phyloP scores from a whole-genome alignment of 2,329 filamentous ascomycete species.

The Talaromyces sp. region DNA sequence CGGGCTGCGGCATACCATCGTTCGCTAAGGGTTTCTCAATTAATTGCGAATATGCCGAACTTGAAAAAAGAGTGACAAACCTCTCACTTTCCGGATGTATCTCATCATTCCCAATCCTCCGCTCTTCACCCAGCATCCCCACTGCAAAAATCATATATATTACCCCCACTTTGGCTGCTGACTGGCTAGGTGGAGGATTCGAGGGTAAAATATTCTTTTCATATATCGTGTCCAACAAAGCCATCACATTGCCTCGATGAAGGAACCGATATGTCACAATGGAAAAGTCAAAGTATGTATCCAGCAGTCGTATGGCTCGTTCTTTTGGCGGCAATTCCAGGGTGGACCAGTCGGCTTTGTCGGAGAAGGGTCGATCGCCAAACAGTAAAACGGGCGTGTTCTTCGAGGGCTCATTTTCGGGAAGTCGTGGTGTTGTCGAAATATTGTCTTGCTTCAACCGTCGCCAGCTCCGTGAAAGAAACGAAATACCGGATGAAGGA shows the following conservation, averaged over 20 bases:
- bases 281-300: slow-evolving; percentile 58
- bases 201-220: slow-evolving; percentile 36
- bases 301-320: slow-evolving; percentile 44
- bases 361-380: slow-evolving; percentile 50
- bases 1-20: slow-evolving; percentile 39
- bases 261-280: slow-evolving; percentile 59
- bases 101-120: slow-evolving; percentile 29
- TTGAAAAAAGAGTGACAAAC: slow-evolving; percentile 18
- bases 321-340: slow-evolving; percentile 41
- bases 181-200: slow-evolving; percentile 37
- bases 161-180: slow-evolving; percentile 49
- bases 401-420: slow-evolving; percentile 32
- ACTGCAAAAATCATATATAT: slow-evolving; percentile 50
- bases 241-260: slow-evolving; percentile 52
- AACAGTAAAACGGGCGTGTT: slow-evolving; percentile 49
- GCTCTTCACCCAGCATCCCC: slow-evolving; percentile 46
- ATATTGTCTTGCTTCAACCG: slow-evolving; percentile 56
- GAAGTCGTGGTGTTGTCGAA: slow-evolving; percentile 28
- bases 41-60: background rate
- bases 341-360: slow-evolving; percentile 29
- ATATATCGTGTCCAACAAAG: slow-evolving; percentile 45
- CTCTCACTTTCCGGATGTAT: slow-evolving; percentile 28
- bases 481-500: slow-evolving; percentile 50
- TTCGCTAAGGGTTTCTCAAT: slow-evolving; percentile 27
- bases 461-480: slow-evolving; percentile 66